Percentiles rank a stretch among this genome's conserved stretches.
These are phyloP conservation scores for Dichotomopilus funicola DNA, from an alignment of 2,329 filamentous ascomycete genomes.

Conservation along the genomic window DNA sequence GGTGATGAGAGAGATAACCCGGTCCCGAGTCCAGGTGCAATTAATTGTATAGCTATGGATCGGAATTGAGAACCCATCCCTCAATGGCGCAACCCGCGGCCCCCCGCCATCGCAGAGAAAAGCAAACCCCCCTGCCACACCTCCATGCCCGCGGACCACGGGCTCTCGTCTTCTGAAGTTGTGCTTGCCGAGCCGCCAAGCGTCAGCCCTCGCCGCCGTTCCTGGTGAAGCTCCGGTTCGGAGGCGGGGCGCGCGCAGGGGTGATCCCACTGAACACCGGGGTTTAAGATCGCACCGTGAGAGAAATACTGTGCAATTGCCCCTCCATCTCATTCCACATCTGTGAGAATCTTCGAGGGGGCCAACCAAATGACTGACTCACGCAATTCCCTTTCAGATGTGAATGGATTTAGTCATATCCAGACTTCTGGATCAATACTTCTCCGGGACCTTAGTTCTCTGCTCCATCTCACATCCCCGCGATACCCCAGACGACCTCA, in stretches of 20 bases:
- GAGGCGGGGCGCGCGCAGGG: constrained; percentile 9
- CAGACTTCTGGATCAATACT: neutral
- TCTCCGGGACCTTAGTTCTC: neutral
- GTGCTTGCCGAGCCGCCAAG: neutral
- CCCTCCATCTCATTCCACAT: neutral
- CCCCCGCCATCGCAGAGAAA: neutral
- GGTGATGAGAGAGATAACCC: too few species aligned
- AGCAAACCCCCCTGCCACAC: neutral
- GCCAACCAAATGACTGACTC: constrained; percentile 3
- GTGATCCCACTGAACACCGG: neutral
- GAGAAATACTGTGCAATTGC: neutral
- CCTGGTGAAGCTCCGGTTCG: constrained; percentile 9
- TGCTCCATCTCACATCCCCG: too few species aligned
- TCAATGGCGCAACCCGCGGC: too few species aligned
- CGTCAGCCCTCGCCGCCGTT: neutral
- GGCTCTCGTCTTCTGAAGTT: neutral
- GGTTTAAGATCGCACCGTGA: constrained; percentile 4
- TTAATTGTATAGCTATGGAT: too few species aligned
- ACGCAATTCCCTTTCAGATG: constrained; percentile 2
- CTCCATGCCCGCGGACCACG: neutral
- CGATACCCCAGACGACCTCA: too few species aligned
- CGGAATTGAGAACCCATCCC: too few species aligned
- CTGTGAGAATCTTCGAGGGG: neutral
- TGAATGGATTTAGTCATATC: neutral
- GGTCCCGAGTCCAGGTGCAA: too few species aligned